phyloP scores from a whole-genome alignment of 805 yeast species.

The Suhomyces pyralidae region DNA sequence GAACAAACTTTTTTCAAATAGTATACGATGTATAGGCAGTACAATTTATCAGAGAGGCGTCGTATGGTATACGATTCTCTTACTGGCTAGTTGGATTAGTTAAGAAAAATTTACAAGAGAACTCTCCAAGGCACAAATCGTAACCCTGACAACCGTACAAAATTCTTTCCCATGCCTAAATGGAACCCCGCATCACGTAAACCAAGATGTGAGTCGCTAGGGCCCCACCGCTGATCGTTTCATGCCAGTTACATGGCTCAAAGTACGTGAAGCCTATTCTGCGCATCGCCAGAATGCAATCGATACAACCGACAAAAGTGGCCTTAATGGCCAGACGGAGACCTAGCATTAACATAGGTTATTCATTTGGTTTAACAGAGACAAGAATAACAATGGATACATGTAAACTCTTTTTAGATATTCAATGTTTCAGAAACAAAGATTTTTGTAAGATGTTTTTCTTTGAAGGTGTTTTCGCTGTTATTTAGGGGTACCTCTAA shows the following conservation, averaged over 20 bases:
- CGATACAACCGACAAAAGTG: not conserved
- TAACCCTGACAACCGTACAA: not conserved
- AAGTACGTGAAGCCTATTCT: not conserved
- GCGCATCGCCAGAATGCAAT: not conserved
- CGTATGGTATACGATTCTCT: not conserved
- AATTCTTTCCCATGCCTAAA: not conserved
- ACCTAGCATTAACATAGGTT: not conserved
- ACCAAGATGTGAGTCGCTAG: not conserved
- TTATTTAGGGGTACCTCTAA: not conserved
- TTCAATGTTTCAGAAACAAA: not conserved
- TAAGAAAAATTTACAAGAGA: not conserved
- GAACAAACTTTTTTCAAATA: conserved; percentile 35
- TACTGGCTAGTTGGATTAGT: not conserved
- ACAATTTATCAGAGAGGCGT: not conserved
- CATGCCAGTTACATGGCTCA: not conserved
- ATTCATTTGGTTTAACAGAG: not conserved
- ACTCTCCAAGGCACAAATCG: not conserved
- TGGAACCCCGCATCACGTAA: not conserved
- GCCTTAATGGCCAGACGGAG: not conserved
- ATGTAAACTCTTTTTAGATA: not conserved
- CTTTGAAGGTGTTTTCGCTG: not conserved
- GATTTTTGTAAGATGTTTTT: not conserved
- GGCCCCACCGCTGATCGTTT: not conserved
- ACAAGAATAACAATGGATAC: not conserved
- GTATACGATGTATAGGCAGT: conserved; percentile 17